A percentile compares a stretch with the other conserved stretches of the same genome.
These are phyloP conservation scores for Nitzschia palea DNA, from an alignment of 108 stramenopile species.

Conservation along the genomic window DNA sequence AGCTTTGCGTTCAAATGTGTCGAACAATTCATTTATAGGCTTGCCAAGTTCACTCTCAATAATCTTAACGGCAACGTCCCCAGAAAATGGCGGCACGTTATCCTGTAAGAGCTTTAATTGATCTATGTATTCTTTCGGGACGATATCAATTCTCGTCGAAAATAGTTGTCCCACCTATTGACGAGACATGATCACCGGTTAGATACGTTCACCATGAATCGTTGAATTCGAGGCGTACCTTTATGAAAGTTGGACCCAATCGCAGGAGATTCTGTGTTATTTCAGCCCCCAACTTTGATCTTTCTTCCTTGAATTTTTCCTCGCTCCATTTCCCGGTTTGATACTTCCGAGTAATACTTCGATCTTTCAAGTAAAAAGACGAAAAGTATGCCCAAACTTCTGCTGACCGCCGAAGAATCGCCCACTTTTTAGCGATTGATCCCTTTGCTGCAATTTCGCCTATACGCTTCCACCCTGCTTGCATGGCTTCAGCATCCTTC, in stretches of 20 bases:
- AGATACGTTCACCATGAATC: neutral
- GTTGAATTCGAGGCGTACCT: slow-evolving; percentile 42
- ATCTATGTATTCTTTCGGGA: slow-evolving; percentile 95
- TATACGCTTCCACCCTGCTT: slow-evolving; percentile 83
- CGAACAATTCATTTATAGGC: slow-evolving; percentile 83
- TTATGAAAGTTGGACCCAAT: slow-evolving; percentile 94
- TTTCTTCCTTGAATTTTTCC: slow-evolving; percentile 64
- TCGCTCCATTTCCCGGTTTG: slow-evolving; percentile 74
- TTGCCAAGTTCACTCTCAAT: slow-evolving; percentile 91
- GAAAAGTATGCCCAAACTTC: slow-evolving; percentile 92
- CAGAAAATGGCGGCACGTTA: slow-evolving; percentile 94
- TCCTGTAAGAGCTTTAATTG: slow-evolving; percentile 92
- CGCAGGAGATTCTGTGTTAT: slow-evolving; percentile 90
- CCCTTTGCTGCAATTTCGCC: slow-evolving; percentile 87
- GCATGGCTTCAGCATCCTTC: slow-evolving; percentile 74
- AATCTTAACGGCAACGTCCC: slow-evolving; percentile 82
- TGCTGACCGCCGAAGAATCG: slow-evolving; percentile 75
- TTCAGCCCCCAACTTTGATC: slow-evolving; percentile 76
- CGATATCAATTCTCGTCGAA: slow-evolving; percentile 94
- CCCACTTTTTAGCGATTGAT: slow-evolving; percentile 64
- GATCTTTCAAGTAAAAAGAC: slow-evolving; percentile 84
- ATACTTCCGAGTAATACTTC: slow-evolving; percentile 67
- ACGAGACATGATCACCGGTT: neutral
- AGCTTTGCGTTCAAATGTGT: slow-evolving; percentile 74
- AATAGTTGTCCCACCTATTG: slow-evolving; percentile 95